Conservation (phyloP, 2,329 filamentous ascomycete species). For the Aspergillus tubingensis region DNA sequence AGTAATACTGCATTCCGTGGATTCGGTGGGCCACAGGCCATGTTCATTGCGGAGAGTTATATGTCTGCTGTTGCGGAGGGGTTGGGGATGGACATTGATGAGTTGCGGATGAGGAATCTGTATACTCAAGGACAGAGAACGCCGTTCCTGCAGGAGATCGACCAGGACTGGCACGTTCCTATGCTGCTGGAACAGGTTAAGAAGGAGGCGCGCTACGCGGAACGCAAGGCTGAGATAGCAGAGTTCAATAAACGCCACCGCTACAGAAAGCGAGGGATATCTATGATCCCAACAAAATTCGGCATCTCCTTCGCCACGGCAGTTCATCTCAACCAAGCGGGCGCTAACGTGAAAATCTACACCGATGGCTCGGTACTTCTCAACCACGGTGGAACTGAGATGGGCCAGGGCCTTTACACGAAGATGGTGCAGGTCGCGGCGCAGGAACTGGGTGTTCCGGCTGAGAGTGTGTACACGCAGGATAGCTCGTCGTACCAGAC, state of each 20-base stretch:
- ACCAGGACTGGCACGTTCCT: constrained; percentile 29
- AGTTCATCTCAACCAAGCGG: constrained; percentile 28
- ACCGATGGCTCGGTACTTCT: constrained; percentile 27
- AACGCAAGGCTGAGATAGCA: constrained; percentile 3
- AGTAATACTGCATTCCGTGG: constrained; percentile 29
- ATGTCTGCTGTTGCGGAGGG: constrained; percentile 25
- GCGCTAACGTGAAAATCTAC: constrained; percentile 25
- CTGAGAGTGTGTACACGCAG: constrained; percentile 24
- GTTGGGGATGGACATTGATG: constrained; percentile 21
- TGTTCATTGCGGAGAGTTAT: constrained; percentile 27
- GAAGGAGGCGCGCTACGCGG: constrained; percentile 15
- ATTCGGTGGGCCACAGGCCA: constrained; percentile 28
- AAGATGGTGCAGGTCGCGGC: constrained; percentile 30
- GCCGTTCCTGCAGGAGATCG: constrained; percentile 27
- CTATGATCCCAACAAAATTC: constrained; percentile 28
- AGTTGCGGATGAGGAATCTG: constrained; percentile 23
- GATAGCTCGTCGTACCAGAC: constrained; percentile 26
- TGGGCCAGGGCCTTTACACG: constrained; percentile 30
- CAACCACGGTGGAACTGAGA: constrained; percentile 29
- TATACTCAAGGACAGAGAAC: constrained; percentile 24
- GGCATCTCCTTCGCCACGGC: constrained; percentile 30
- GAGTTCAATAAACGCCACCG: constrained; percentile 22
- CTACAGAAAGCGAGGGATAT: constrained; percentile 27
- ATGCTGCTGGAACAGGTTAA: constrained; percentile 25
- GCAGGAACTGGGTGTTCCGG: constrained; percentile 21